Percentiles rank a stretch among this genome's conserved stretches.
These are phyloP conservation scores for Barnettozyma pratensis DNA, from an alignment of 805 yeast genomes.

Conservation along the genomic window DNA sequence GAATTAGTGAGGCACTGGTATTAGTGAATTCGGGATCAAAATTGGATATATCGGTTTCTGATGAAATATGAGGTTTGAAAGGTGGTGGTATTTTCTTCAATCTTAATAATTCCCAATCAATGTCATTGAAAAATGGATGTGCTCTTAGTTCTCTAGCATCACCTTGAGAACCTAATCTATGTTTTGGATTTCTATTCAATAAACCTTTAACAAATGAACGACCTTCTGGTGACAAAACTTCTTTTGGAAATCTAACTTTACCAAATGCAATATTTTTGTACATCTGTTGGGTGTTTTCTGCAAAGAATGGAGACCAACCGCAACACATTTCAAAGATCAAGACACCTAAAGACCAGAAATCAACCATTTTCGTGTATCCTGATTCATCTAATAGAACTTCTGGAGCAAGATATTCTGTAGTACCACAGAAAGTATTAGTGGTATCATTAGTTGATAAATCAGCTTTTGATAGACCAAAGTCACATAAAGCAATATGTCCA, in stretches of 20 bases:
- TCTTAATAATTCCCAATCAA: slow-evolving; percentile 81
- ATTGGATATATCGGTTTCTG: slow-evolving; percentile 92
- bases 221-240: slow-evolving; percentile 88
- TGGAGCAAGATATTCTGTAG: slow-evolving; percentile 97
- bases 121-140: slow-evolving; percentile 86
- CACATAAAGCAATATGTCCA: slow-evolving; percentile 96
- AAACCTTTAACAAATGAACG: slow-evolving; percentile 93
- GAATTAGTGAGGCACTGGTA: slow-evolving; percentile 79
- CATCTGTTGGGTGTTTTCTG: slow-evolving; percentile 98
- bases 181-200: slow-evolving; percentile 91
- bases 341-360: slow-evolving; percentile 97
- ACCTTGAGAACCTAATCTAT: slow-evolving; percentile 83
- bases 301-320: slow-evolving; percentile 99
- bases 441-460: slow-evolving; percentile 78
- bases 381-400: slow-evolving; percentile 92
- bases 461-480: slow-evolving; percentile 94
- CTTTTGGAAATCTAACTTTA: slow-evolving; percentile 95
- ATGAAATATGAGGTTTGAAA: slow-evolving; percentile 85
- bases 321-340: slow-evolving; percentile 98
- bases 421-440: slow-evolving; percentile 96
- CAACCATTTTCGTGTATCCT: slow-evolving; percentile 98
- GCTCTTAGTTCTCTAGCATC: slow-evolving; percentile 92
- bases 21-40: slow-evolving; percentile 97
- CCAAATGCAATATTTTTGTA: slow-evolving; percentile 98
- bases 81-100: slow-evolving; percentile 92